Evolutionary conservation across 164 flowering plant genomes (phyloP).

Genomic region (Sedum album): DNA sequence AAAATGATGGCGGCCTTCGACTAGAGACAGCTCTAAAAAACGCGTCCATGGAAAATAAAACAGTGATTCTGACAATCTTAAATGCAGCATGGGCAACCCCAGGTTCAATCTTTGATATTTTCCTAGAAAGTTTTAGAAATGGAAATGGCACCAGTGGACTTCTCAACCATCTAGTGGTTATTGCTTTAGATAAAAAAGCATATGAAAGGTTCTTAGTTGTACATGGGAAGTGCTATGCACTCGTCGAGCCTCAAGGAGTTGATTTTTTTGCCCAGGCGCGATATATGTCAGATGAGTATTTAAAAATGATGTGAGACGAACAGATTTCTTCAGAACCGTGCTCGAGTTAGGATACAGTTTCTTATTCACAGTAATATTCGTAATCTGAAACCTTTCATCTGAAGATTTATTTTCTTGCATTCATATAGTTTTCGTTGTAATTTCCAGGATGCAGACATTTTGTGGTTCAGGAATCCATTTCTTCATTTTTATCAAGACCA

Average conservation of each 20-base stretch:
- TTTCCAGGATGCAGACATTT: not conserved
- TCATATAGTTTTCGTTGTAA: too few relatives aligned
- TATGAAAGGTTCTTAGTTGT: constrained; percentile 46
- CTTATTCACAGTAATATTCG: constrained; percentile 70
- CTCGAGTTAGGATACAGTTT: constrained; percentile 61
- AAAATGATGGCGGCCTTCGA: not conserved
- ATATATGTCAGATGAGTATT: constrained; percentile 58
- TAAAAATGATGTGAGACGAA: constrained; percentile 84
- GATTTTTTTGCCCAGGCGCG: constrained; percentile 52
- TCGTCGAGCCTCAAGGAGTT: constrained; percentile 39
- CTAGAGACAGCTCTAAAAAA: not conserved
- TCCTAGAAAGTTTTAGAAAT: constrained; percentile 52
- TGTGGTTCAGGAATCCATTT: constrained; percentile 6
- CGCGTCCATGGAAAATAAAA: constrained; percentile 3
- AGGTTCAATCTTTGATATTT: constrained; percentile 59
- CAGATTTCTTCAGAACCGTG: constrained; percentile 40
- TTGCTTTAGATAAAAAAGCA: constrained; percentile 48
- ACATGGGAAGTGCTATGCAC: constrained; percentile 44
- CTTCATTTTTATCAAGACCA: not conserved
- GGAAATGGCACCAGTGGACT: constrained; percentile 52
- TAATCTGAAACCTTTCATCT: too few relatives aligned
- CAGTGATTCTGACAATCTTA: not conserved
- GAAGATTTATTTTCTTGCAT: not conserved
- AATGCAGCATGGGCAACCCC: not conserved
- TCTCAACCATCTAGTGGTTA: constrained; percentile 44